These are phyloP conservation scores for Xenoacremonium recifei DNA, from an alignment of 2,329 filamentous ascomycete genomes.

Conservation along the genomic window DNA sequence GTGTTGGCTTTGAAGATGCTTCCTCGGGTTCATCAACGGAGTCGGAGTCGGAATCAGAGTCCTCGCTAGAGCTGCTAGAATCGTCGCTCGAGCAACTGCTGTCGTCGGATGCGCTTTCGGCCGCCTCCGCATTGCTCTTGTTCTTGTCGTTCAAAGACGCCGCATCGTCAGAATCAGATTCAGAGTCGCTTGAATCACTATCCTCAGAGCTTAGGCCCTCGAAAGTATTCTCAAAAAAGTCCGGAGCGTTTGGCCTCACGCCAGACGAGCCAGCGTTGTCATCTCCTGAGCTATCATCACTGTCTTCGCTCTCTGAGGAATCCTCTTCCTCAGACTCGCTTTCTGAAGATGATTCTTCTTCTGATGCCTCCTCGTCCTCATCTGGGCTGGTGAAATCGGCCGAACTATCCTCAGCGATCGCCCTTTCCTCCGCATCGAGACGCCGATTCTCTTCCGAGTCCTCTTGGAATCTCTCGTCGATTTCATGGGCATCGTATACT, in stretches of 20 bases:
- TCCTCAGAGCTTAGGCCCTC: slow-evolving; percentile 2
- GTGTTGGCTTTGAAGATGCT: slow-evolving; percentile 31
- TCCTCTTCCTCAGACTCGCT: slow-evolving; percentile 33
- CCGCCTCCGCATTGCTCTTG: slow-evolving; percentile 4
- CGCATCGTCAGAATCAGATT: slow-evolving; percentile 7
- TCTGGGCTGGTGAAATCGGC: slow-evolving; percentile 22
- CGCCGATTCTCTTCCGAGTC: no score
- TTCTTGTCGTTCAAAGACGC: background rate
- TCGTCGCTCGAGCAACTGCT: slow-evolving; percentile 17
- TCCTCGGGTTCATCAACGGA: slow-evolving; percentile 36
- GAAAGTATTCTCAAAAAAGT: background rate
- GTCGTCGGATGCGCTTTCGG: slow-evolving; percentile 15
- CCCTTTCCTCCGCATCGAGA: no score
- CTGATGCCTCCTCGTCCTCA: slow-evolving; percentile 30
- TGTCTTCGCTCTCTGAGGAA: slow-evolving; percentile 1
- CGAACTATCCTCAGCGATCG: slow-evolving; percentile 14
- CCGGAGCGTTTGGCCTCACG: background rate
- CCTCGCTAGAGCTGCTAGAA: slow-evolving; percentile 13
- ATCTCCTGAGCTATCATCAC: slow-evolving; percentile 3
- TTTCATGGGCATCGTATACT: no score
- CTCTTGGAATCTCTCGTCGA: no score
- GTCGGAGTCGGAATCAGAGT: slow-evolving; percentile 16
- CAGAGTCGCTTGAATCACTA: slow-evolving; percentile 12
- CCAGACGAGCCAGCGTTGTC: slow-evolving; percentile 5
- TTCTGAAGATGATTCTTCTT: slow-evolving; percentile 33